These are phyloP conservation scores for Tephrocybe sp. DNA, from an alignment of 768 basidiomycete species.

Conservation along the genomic window DNA sequence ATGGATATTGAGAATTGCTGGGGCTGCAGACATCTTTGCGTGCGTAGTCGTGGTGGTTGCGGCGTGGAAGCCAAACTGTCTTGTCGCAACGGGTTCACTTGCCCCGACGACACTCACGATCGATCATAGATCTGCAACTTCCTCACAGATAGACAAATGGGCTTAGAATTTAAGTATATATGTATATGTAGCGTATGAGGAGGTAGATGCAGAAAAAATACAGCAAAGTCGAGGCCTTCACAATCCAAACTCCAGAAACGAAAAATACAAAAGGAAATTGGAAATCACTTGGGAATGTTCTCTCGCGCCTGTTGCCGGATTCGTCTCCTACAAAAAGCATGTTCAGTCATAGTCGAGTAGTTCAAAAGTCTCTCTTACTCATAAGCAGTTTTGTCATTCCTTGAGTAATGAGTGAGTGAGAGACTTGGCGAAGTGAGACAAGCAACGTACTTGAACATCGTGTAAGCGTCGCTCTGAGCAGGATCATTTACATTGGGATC, in stretches of 20 bases:
- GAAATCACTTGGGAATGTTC: constrained; percentile 81
- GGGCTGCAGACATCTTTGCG: constrained; percentile 28
- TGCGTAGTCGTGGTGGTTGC: not conserved
- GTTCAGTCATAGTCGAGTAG: not conserved
- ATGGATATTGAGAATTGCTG: constrained; percentile 67
- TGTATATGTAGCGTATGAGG: constrained; percentile 4
- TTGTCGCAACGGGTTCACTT: not conserved
- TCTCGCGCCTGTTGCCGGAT: constrained; percentile 88
- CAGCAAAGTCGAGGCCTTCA: not conserved
- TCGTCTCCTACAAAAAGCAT: constrained; percentile 54
- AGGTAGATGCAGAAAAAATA: constrained; percentile 4
- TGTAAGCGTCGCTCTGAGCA: constrained; percentile 97
- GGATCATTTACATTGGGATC: constrained; percentile 98
- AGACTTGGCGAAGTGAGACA: not conserved
- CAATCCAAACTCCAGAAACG: not conserved
- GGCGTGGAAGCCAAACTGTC: not conserved
- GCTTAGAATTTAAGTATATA: not conserved
- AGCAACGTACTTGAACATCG: constrained; percentile 89
- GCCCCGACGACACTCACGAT: not conserved
- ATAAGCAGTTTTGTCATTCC: constrained; percentile 93
- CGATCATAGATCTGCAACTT: constrained; percentile 9
- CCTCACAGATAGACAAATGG: not conserved
- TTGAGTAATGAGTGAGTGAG: constrained; percentile 28
- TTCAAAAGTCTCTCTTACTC: constrained; percentile 53
- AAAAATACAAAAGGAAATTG: not conserved